phyloP scores from a whole-genome alignment of 164 flowering plant species.

The Tetracentron sinense region DNA sequence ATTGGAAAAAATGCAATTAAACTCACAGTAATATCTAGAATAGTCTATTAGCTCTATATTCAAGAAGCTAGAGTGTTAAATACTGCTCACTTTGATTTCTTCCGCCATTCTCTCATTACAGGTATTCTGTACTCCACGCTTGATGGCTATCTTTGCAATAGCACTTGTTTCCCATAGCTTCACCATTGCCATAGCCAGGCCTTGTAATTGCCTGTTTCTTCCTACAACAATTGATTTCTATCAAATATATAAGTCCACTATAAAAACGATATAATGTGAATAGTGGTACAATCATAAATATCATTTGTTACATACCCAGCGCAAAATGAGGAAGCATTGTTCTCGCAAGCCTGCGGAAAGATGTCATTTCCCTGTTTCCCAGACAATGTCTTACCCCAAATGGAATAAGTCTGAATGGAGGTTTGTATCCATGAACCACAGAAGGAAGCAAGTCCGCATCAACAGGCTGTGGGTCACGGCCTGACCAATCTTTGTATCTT shows the following conservation, averaged over 20 bases:
- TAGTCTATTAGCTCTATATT: neutral
- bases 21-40: neutral
- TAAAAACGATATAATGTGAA: conserved; percentile 4
- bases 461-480: conserved; percentile 73
- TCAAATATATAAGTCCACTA: neutral
- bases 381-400: conserved; percentile 49
- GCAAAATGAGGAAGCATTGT: conserved; percentile 86
- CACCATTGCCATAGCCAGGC: conserved; percentile 82
- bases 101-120: conserved; percentile 91
- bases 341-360: conserved; percentile 67
- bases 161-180: conserved; percentile 94
- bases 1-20: too few species aligned
- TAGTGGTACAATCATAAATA: neutral
- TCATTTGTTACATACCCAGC: conserved; percentile 48
- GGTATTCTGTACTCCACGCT: conserved; percentile 87
- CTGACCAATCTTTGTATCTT: conserved; percentile 79
- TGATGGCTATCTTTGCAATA: conserved; percentile 91
- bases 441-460: conserved; percentile 89
- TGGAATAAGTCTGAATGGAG: conserved; percentile 82
- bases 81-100: conserved; percentile 69
- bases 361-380: conserved; percentile 59
- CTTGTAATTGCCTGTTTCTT: conserved; percentile 78
- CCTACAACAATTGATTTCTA: conserved; percentile 37
- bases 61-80: conserved; percentile 7
- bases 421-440: conserved; percentile 54